Evolutionary conservation across 208 protist species (phyloP).

Genomic region (Angomonas desouzai): DNA sequence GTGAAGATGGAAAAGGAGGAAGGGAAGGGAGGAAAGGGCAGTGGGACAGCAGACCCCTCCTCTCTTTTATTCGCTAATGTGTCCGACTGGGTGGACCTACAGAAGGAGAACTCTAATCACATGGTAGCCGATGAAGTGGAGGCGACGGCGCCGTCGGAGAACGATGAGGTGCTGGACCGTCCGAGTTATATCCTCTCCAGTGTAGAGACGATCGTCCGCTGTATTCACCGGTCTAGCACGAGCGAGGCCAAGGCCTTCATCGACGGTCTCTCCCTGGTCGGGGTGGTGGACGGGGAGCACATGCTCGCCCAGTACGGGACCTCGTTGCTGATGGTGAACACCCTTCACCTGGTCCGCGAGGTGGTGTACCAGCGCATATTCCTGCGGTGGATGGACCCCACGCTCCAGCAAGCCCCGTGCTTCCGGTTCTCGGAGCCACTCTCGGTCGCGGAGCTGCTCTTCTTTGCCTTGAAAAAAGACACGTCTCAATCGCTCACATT

Average conservation of each 20-base stretch:
- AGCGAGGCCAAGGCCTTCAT: conserved; percentile 43
- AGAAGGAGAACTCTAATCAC: neutral
- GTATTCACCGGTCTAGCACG: conserved; percentile 28
- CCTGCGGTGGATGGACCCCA: conserved; percentile 57
- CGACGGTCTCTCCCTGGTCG: conserved; percentile 53
- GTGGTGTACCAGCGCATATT: conserved; percentile 83
- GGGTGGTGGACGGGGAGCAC: conserved; percentile 33
- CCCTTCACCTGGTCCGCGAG: conserved; percentile 45
- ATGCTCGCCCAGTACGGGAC: conserved; percentile 80
- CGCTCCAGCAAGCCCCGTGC: conserved; percentile 32
- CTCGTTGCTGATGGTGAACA: conserved; percentile 62
- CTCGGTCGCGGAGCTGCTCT: conserved; percentile 39
- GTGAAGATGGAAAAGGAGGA: neutral
- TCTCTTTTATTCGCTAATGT: conserved; percentile 5
- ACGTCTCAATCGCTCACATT: conserved; percentile 21
- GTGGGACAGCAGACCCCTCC: neutral
- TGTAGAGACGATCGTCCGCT: conserved; percentile 41
- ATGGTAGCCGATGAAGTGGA: neutral
- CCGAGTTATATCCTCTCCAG: conserved; percentile 29
- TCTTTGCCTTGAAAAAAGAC: conserved; percentile 48
- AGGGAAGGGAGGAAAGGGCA: neutral
- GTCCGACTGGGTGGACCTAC: neutral
- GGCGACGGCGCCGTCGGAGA: conserved; percentile 11
- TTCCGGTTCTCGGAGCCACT: conserved; percentile 37
- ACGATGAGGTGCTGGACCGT: conserved; percentile 18